A percentile compares a stretch with the other conserved stretches of the same genome.
These are phyloP conservation scores for Fusarium sublunatum DNA, from an alignment of 2,329 filamentous ascomycete genomes.

Conservation along the genomic window DNA sequence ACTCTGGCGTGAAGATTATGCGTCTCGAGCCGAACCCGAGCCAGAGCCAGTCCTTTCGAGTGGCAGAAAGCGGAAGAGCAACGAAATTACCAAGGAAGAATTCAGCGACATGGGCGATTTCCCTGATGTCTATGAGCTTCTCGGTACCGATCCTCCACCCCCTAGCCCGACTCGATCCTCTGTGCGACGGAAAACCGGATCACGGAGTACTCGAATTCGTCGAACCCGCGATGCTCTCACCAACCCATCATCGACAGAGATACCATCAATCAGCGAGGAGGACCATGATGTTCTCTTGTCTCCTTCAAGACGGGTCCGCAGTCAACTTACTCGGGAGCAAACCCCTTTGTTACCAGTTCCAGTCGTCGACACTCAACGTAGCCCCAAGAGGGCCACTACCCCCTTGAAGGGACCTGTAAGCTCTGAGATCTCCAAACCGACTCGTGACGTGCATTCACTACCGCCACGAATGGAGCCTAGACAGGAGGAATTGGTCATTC, in stretches of 20 bases:
- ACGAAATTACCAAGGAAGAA: slow-evolving; percentile 56
- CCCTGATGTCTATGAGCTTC: slow-evolving; percentile 64
- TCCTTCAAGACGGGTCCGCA: slow-evolving; percentile 42
- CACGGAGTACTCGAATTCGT: slow-evolving; percentile 34
- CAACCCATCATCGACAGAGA: slow-evolving; percentile 1
- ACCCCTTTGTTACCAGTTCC: slow-evolving; percentile 15
- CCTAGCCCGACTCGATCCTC: slow-evolving; percentile 50
- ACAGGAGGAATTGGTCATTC: slow-evolving; percentile 56
- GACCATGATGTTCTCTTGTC: slow-evolving; percentile 41
- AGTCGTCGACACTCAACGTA: slow-evolving; percentile 8
- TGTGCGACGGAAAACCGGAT: slow-evolving; percentile 35
- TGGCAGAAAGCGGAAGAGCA: slow-evolving; percentile 65
- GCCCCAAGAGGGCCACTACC: slow-evolving; percentile 15
- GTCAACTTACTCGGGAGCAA: slow-evolving; percentile 21
- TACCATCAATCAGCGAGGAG: slow-evolving; percentile 35
- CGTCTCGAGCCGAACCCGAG: slow-evolving; percentile 53
- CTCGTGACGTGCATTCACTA: background rate
- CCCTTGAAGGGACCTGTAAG: slow-evolving; percentile 19
- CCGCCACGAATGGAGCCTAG: slow-evolving; percentile 1
- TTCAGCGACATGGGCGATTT: slow-evolving; percentile 59
- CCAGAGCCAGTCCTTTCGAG: slow-evolving; percentile 53
- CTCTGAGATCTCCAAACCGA: slow-evolving; percentile 7
- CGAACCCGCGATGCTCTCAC: slow-evolving; percentile 29
- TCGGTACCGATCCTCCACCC: slow-evolving; percentile 55
- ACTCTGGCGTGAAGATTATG: slow-evolving; percentile 58